Evolutionary conservation across 2,329 filamentous ascomycete genomes (phyloP).

Genomic region (Cadophora gregata): DNA sequence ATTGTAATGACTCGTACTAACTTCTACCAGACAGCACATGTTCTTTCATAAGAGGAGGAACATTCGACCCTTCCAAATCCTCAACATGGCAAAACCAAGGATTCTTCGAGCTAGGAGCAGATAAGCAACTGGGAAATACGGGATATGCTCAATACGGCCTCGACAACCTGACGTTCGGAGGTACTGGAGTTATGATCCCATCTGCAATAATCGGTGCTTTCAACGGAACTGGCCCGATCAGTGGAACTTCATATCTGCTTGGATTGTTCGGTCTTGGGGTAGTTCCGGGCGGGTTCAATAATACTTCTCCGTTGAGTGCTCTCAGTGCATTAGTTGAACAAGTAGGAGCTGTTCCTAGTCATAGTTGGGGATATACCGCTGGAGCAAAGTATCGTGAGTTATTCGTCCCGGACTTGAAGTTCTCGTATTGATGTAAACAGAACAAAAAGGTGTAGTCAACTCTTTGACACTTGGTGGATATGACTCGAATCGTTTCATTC

Average conservation of each 20-base stretch:
- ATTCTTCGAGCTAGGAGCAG: conserved; percentile 56
- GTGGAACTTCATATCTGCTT: conserved; percentile 60
- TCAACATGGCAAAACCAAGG: conserved; percentile 55
- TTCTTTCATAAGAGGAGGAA: conserved; percentile 59
- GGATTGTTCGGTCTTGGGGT: conserved; percentile 64
- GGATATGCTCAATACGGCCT: conserved; percentile 71
- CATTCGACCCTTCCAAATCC: conserved; percentile 61
- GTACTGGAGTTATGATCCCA: conserved; percentile 46
- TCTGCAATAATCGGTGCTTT: conserved; percentile 50
- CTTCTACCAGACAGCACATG: conserved; percentile 56
- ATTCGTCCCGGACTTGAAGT: not conserved
- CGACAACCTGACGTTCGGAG: conserved; percentile 47
- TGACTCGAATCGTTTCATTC: conserved; percentile 65
- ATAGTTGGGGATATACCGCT: conserved; percentile 78
- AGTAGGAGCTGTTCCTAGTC: conserved; percentile 67
- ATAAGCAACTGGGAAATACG: conserved; percentile 61
- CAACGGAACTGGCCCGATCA: conserved; percentile 51
- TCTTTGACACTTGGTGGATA: conserved; percentile 75
- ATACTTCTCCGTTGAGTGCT: conserved; percentile 55
- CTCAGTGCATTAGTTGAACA: conserved; percentile 63
- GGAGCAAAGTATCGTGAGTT: conserved; percentile 72
- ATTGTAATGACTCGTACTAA: not conserved
- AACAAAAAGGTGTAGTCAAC: conserved; percentile 53
- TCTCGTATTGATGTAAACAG: conserved; percentile 25
- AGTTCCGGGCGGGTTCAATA: conserved; percentile 57